Base-by-base conservation (phyloP, 2,329 filamentous ascomycete species). In the Byssoonygena ceratinophila region DNA sequence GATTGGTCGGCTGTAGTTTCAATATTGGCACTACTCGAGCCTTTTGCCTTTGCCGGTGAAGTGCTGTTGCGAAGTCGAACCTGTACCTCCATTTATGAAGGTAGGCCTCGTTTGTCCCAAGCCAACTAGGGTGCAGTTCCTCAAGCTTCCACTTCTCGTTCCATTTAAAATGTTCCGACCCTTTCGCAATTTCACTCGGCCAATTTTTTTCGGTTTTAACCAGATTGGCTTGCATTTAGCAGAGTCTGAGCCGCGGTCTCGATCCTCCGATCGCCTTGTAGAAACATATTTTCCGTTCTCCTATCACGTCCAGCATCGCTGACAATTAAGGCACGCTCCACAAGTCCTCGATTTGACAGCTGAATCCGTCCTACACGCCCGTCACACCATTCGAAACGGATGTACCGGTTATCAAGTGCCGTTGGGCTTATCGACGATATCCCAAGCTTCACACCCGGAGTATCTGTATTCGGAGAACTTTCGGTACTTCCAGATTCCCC, bases 361-460 rank as follows among this genome's bases (percentile, higher is more conserved):
- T 69, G 71, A 40, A 74, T 66, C 39, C 69, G 61, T 2, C 71
- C 72, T 25, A 74, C 66, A 4, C 67, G 65, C 4, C 69, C 71
- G 60, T 73, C 70, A 11, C 59, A 60, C 71, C 71, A 74, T 54
- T 72, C 66, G 14, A 74, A 43, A 9, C 70, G 65, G 23, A 72
- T 60, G 61, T 72, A 71, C 32, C 66, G 61, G 14, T 68, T 63
- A 56, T 74, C 72, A 29, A 69, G 47, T 11, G 68, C 61, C 2
- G 64, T 67, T 3, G 66, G 53, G 16, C 59, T 55, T 37, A 74
- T 49, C 16, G 66, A 66, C 0, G 63, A 57, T 55, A 74, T 64
- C 7, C 65, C 67, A 14, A 65, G 58, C 5, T 60, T 58, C 27
- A 62, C 61, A 16, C 25, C 49, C 23, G 6, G 7, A 14, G 49